Evolutionary conservation across 2,329 filamentous ascomycete genomes (phyloP), one percentile per base, ranked within the genome.

Genomic region (Chaetomiaceae sp.): DNA sequence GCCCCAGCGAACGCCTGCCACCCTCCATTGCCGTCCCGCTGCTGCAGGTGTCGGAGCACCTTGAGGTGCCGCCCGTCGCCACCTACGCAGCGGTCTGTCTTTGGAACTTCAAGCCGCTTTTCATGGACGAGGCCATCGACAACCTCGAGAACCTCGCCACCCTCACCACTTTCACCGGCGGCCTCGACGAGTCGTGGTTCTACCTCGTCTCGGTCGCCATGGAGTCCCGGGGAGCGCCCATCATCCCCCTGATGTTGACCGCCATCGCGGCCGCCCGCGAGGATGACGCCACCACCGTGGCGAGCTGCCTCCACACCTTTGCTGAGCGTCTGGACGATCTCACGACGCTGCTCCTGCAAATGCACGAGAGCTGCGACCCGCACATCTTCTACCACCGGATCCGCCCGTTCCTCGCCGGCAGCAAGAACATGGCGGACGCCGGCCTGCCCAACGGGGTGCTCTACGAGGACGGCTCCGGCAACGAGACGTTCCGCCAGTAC

Each of bases 131-230:
- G 67, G 79, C 81, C 31, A 82, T 93, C 51, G 89, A 95, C 63
- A 82, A 83, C 57, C 77, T 97, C 40, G 85, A 93, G 63, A 97
- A 99, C 62, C 78, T 99, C 50, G 84, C 89, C 35, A 93, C 89
- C 2, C 76, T 97, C 54, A 82, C 84, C 62, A 96, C 93, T 14
- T 95, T 96, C 65, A 97, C 93, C 14, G 93, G 93, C 44, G 91
- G 90, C 7, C 75, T 95, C 49, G 93, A 99, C 65, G 93, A 99
- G 71, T 96, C 93, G 56, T 99, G 93, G 93, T 99, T 99, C 66
- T 99, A 97, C 66, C 77, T 99, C 12, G 83, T 97, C 46, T 96
- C 90, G 0, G 88, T 96, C 3, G 93, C 92, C 55, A 96, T 99
- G 57, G 93, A 99, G 70, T 90, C 91, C 48, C 85, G 89, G 50